phyloP scores from a whole-genome alignment of 1,284 basidiomycete genomes.

The Puccinia sorghi region DNA sequence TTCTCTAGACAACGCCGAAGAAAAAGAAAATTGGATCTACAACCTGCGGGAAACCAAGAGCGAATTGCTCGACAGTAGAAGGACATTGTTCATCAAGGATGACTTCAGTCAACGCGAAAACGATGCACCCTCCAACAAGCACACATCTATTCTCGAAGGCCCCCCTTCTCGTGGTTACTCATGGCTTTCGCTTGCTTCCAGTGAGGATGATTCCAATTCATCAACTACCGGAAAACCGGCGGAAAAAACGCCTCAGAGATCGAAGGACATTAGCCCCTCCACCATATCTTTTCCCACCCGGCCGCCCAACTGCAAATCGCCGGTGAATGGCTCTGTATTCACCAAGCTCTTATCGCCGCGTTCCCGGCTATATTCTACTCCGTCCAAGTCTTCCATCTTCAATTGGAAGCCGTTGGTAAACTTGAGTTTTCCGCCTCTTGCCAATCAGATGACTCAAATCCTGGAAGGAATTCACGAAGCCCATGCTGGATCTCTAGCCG shows the following conservation, averaged over 20 bases:
- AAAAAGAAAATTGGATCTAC: slow-evolving; percentile 70
- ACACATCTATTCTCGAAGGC: slow-evolving; percentile 60
- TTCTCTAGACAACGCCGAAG: slow-evolving; percentile 63
- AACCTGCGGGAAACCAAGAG: slow-evolving; percentile 73
- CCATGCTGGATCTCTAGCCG: neutral
- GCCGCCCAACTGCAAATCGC: slow-evolving; percentile 15
- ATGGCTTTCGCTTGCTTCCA: slow-evolving; percentile 56
- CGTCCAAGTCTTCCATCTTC: slow-evolving; percentile 12
- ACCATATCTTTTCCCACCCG: slow-evolving; percentile 17
- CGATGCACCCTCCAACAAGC: slow-evolving; percentile 71
- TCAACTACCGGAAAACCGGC: neutral
- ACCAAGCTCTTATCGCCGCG: slow-evolving; percentile 18
- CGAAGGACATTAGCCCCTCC: neutral
- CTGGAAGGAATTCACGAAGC: slow-evolving; percentile 24
- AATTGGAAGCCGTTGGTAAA: slow-evolving; percentile 18
- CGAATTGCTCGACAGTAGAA: slow-evolving; percentile 63
- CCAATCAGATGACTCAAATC: slow-evolving; percentile 19
- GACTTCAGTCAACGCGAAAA: slow-evolving; percentile 70
- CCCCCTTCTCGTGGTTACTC: slow-evolving; percentile 54
- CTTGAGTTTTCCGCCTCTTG: slow-evolving; percentile 2
- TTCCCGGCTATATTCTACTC: slow-evolving; percentile 1
- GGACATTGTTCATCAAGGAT: slow-evolving; percentile 60
- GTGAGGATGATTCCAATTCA: slow-evolving; percentile 18
- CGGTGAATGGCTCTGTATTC: neutral
- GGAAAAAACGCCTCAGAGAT: slow-evolving; percentile 37